Evolutionary conservation across 1,284 basidiomycete species (phyloP), one percentile per base, ranked within the genome.

Genomic region (Neolentinus lepideus): DNA sequence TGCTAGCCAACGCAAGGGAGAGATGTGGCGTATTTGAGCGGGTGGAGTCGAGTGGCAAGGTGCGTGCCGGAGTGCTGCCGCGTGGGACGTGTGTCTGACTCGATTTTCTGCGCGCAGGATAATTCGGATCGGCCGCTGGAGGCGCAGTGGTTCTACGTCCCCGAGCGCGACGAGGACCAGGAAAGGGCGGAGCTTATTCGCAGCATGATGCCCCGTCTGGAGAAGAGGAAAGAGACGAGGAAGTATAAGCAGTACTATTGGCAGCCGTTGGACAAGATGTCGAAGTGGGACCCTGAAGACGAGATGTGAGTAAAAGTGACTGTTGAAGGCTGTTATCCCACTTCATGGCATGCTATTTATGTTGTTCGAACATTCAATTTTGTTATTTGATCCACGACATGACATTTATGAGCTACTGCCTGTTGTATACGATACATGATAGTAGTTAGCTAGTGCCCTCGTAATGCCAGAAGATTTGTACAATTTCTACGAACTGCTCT

Each of bases 191-290:
- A 70, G 57, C 67, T 90, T 54, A 77, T 89, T 54, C 68, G 72
- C 58, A 83, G 80, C 58, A 81, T 89, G 74, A 87, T 88, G 84
- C 85, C 85, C 2, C 79, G 85, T 16, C 78, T 83, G 19, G 84
- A 76, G 56, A 89, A 89, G 69, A 70, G 88, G 56, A 82, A 69
- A 52, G 85, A 81, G 69, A 88, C 87, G 66, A 88, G 83, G 75
- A 85, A 86, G 70, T 85, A 84, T 59, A 90, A 90, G 67, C 85
- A 88, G 66, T 90, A 90, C 70, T 90, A 90, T 69, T 90, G 83
- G 72, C 76, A 76, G 38, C 88, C 88, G 12, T 64, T 85, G 58
- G 80, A 69, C 29, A 85, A 81, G 67, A 78, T 82, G n/a, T 76
- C 78, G 48, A 70, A 77, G 59, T 85, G 83, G 83, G 82, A 85